phyloP scores from a whole-genome alignment of 2,329 filamentous ascomycete genomes.

The Exophiala sp. region DNA sequence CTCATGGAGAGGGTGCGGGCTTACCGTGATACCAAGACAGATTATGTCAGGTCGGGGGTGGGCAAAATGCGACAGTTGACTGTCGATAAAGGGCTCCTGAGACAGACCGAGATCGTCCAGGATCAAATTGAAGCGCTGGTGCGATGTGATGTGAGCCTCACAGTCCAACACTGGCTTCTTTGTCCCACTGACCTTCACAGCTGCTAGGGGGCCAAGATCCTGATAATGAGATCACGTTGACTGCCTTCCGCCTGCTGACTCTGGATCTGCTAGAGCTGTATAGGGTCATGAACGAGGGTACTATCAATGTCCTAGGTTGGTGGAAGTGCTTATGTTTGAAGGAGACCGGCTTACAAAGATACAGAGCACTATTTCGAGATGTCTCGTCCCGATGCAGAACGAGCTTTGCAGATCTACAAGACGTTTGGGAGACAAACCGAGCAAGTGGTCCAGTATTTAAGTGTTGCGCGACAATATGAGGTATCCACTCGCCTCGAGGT shows the following conservation, averaged over 20 bases:
- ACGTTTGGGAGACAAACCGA: constrained; percentile 89
- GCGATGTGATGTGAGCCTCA: constrained; percentile 69
- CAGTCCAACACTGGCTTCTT: constrained; percentile 33
- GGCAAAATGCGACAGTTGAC: constrained; percentile 76
- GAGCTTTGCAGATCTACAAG: constrained; percentile 86
- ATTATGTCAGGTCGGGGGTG: constrained; percentile 81
- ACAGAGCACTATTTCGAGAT: constrained; percentile 96
- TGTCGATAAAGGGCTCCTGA: constrained; percentile 83
- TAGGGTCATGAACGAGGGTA: constrained; percentile 90
- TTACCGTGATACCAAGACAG: constrained; percentile 75
- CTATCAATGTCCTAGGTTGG: constrained; percentile 91
- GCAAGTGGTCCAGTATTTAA: constrained; percentile 82
- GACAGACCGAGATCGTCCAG: constrained; percentile 88
- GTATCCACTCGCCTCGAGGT: constrained; percentile 89
- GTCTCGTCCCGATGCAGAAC: constrained; percentile 87
- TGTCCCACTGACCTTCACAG: constrained; percentile 42
- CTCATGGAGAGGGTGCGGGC: constrained; percentile 74
- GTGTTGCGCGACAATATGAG: constrained; percentile 81
- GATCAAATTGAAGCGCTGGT: constrained; percentile 77
- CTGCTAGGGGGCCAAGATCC: constrained; percentile 72
- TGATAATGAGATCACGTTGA: constrained; percentile 94
- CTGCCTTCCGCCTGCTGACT: constrained; percentile 84
- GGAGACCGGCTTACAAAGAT: constrained; percentile 16
- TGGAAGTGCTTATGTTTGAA: constrained; percentile 11
- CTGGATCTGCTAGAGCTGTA: constrained; percentile 85